Conservation (phyloP, 306 rosid species). For the Adenanthera pavonina region DNA sequence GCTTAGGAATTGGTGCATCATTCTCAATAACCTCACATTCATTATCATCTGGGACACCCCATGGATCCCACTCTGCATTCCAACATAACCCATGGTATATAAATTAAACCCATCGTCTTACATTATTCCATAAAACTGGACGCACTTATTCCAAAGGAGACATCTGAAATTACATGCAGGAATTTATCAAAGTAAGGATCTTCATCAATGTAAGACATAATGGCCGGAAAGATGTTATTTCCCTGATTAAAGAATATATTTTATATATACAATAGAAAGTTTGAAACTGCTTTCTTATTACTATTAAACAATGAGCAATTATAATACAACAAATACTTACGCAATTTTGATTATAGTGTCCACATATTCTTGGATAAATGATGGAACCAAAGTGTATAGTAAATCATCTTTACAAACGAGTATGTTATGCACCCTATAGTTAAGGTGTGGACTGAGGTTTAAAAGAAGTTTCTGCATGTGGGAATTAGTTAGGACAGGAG, state of each 20-base stretch:
- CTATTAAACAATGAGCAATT: not conserved
- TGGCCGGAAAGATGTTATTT: not conserved
- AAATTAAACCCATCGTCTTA: not conserved
- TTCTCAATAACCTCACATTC: constrained; percentile 88
- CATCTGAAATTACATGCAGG: not conserved
- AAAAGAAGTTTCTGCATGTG: not conserved
- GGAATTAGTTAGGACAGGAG: not conserved
- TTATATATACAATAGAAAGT: constrained; percentile 18
- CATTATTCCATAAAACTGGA: not conserved
- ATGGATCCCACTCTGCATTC: constrained; percentile 85
- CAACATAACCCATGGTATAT: constrained; percentile 31
- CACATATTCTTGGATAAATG: too few relatives aligned
- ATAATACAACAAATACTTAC: not conserved
- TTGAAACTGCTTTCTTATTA: too few relatives aligned
- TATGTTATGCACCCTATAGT: not conserved
- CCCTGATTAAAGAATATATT: not conserved
- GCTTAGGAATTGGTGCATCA: constrained; percentile 89
- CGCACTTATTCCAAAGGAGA: not conserved
- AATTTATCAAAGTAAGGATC: not conserved
- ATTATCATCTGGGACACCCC: constrained; percentile 90
- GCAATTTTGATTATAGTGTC: not conserved
- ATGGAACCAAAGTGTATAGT: too few relatives aligned
- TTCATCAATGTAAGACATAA: not conserved
- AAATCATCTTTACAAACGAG: not conserved
- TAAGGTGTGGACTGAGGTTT: not conserved